Base-by-base conservation (phyloP, 257 asterid species). In the Solanum paucissectum region DNA sequence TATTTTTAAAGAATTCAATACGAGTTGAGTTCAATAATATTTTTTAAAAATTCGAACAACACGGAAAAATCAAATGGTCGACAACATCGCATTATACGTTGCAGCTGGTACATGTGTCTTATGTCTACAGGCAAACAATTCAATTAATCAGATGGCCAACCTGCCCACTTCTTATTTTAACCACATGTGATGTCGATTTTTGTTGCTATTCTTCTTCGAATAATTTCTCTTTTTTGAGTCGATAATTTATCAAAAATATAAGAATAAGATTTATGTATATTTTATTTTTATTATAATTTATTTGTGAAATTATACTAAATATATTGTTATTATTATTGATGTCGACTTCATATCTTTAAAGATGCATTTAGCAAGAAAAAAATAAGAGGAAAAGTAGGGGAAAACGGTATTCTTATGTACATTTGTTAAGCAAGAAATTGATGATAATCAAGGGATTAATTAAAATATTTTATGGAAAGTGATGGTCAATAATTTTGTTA, bases 11-110 rank as follows among this genome's bases (percentile, higher is more conserved):
- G 0, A 1, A 9, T 72, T 2, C 2, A 8, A 73, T 18, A 9
- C 3, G 0, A 20, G 0, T 73, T 0, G 0, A 73, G 0, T 36
- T 1, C 4, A 12, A 21, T 0, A 36, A 37, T 18, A 74, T 74
- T 10, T 34, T 72, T 74, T 0, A 5, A 21, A 74, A 9, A 36
- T 36, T 0, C 0, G 5, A 37, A 4, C 21, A 6, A 21, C 4
- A 1, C 0, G 0, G 6, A 9, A 25, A 40, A 68, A 74, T 69
- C 75, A 42, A 86, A 40, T 34, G 32, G 74, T 14, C 69, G 44
- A 42, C 12, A 86, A 79, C 27, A 16, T 68, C 42, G 44, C 81
- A 38, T 1, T 62, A 42, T 13, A 77, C 2, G 29, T 60, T 29
- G 62, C 60, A 64, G 55, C 27, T 34, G 29, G 32, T 33, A 85